Percentiles rank a stretch among this genome's conserved stretches.
phyloP scores from a whole-genome alignment of 1,139 yeast genomes.

The Pichia sp. region DNA sequence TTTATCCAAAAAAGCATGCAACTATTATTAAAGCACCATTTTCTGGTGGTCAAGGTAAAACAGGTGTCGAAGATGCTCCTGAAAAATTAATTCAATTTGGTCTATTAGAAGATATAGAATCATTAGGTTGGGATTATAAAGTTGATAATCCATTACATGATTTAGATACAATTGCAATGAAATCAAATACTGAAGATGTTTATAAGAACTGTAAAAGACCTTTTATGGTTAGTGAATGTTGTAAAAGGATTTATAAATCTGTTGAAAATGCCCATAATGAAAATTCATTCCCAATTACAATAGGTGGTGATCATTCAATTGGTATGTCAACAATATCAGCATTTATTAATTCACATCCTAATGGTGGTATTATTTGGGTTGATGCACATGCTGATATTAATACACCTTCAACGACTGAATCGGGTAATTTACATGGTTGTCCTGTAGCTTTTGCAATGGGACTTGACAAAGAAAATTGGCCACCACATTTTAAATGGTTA shows the following conservation, averaged over 20 bases:
- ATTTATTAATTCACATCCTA: conserved; percentile 70
- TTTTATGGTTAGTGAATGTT: conserved; percentile 67
- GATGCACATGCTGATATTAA: conserved; percentile 98
- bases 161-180: conserved; percentile 38
- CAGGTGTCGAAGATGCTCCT: conserved; percentile 96
- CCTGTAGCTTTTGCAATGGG: conserved; percentile 92
- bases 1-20: conserved; percentile 47
- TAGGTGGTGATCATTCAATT: conserved; percentile 97
- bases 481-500: conserved; percentile 76
- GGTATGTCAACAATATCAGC: conserved; percentile 93
- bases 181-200: conserved; percentile 40
- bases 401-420: conserved; percentile 77
- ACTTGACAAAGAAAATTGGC: conserved; percentile 53
- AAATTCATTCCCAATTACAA: conserved; percentile 69
- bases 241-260: conserved; percentile 55
- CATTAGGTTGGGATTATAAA: conserved; percentile 66
- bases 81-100: conserved; percentile 69
- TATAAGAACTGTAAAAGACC: conserved; percentile 66
- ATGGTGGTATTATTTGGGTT: conserved; percentile 89
- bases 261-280: conserved; percentile 45
- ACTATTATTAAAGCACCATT: conserved; percentile 80
- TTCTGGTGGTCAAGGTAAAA: conserved; percentile 93
- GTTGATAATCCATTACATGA: conserved; percentile 53
- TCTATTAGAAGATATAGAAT: conserved; percentile 51
- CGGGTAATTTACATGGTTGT: conserved; percentile 95